Conservation (phyloP, 768 basidiomycete genomes). For the Mycena kentingensis region DNA sequence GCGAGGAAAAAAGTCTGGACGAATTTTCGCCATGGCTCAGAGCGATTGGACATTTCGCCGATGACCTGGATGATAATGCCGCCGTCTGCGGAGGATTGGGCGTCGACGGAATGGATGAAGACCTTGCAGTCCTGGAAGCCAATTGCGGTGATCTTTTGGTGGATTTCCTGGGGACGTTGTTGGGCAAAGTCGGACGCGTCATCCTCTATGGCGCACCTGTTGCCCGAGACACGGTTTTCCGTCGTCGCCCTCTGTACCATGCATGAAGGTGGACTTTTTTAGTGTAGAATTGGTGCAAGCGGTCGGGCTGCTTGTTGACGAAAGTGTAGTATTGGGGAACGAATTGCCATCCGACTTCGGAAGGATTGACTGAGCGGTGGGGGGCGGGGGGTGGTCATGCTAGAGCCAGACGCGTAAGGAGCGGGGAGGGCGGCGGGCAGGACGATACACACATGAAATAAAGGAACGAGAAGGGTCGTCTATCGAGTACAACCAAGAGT, state of each 20-base stretch:
- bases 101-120: conserved; percentile 98
- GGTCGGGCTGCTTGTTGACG: conserved; percentile 96
- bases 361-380: conserved; percentile 76
- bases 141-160: conserved; percentile 92
- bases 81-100: conserved; percentile 90
- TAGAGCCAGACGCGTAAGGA: conserved; percentile 11
- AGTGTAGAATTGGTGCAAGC: conserved; percentile 98
- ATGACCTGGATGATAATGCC: conserved; percentile 99
- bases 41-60: conserved; percentile 96
- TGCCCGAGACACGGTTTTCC: conserved; percentile 87
- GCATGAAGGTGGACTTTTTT: conserved; percentile 96
- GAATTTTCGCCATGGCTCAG: conserved; percentile 95
- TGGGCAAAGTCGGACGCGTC: conserved; percentile 14
- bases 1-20: conserved; percentile 99
- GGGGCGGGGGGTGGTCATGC: conserved; percentile 41
- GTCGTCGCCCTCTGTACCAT: conserved; percentile 97
- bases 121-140: conserved; percentile 97
- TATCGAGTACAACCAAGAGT: too few species aligned
- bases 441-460: background rate
- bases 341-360: conserved; percentile 99
- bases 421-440: background rate
- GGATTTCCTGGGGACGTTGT: conserved; percentile 76
- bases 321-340: conserved; percentile 99
- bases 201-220: conserved; percentile 58
- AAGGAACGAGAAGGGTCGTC: background rate